Conservation (phyloP, 208 protist species). For the Borovskyia barvae region DNA sequence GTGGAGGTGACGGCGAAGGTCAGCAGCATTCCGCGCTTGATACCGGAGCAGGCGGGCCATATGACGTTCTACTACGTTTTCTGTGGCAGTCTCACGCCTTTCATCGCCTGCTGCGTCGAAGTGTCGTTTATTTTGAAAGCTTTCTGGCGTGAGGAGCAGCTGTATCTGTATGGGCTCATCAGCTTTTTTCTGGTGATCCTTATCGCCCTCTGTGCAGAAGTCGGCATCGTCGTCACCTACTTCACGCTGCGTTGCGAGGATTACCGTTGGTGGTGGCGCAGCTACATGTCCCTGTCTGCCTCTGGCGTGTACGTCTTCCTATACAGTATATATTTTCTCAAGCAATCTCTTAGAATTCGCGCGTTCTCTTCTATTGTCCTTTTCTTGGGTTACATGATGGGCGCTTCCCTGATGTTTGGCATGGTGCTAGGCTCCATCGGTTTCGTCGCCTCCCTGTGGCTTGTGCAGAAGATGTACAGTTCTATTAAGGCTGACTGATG, state of each 20-base stretch:
- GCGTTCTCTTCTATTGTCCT: slow-evolving; percentile 51
- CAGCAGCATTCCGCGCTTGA: slow-evolving; percentile 95
- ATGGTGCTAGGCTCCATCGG: slow-evolving; percentile 72
- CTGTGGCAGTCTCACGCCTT: slow-evolving; percentile 90
- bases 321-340: slow-evolving; percentile 93
- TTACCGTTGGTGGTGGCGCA: slow-evolving; percentile 98
- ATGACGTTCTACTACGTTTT: slow-evolving; percentile 35
- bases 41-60: slow-evolving; percentile 62
- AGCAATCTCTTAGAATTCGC: slow-evolving; percentile 70
- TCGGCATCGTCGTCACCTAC: slow-evolving; percentile 97
- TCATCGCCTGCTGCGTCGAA: slow-evolving; percentile 97
- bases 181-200: slow-evolving; percentile 93
- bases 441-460: slow-evolving; percentile 61
- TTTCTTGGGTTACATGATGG: slow-evolving; percentile 75
- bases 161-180: slow-evolving; percentile 97
- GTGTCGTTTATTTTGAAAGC: slow-evolving; percentile 94
- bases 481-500: slow-evolving; percentile 57
- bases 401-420: slow-evolving; percentile 53
- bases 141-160: slow-evolving; percentile 91
- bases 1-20: slow-evolving; percentile 73
- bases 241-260: slow-evolving; percentile 94
- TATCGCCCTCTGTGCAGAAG: slow-evolving; percentile 92
- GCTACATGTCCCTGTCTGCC: slow-evolving; percentile 79
- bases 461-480: slow-evolving; percentile 79
- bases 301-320: slow-evolving; percentile 91